These are phyloP conservation scores for Backusella westeae DNA, from an alignment of 192 early-diverging fungal genomes.

Conservation along the genomic window DNA sequence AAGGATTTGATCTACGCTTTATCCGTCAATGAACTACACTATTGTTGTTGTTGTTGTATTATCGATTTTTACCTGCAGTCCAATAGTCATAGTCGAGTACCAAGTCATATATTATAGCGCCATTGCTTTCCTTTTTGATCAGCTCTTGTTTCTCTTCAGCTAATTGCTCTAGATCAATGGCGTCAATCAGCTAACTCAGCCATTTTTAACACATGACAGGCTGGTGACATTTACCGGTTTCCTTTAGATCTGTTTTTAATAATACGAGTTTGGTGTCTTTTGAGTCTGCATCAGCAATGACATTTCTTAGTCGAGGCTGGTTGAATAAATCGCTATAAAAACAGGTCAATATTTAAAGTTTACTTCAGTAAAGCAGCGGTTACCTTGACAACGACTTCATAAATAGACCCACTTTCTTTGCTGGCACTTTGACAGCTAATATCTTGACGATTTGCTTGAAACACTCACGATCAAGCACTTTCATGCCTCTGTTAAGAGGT, in stretches of 20 bases:
- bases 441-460: not conserved
- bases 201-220: not conserved
- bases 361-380: not conserved
- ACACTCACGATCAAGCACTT: conserved; percentile 1
- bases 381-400: conserved; percentile 10
- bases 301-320: conserved; percentile 15
- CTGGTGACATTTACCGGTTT: not conserved
- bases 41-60: not conserved
- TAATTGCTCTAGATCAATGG: not conserved
- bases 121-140: not conserved
- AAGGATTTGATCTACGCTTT: conserved; percentile 6
- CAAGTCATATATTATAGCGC: not conserved
- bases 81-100: conserved; percentile 44
- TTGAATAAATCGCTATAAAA: conserved; percentile 11
- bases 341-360: not conserved
- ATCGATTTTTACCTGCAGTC: conserved; percentile 61
- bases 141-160: not conserved
- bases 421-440: conserved; percentile 4
- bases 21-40: not conserved
- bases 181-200: conserved; percentile 46
- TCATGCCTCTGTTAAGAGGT: conserved; percentile 13
- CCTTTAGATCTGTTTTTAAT: conserved; percentile 44
- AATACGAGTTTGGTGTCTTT: conserved; percentile 47
- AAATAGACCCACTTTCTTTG: conserved; percentile 9
- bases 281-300: conserved; percentile 35